These are phyloP conservation scores for Termitomyces sp. DNA, from an alignment of 768 basidiomycete genomes.

Conservation along the genomic window DNA sequence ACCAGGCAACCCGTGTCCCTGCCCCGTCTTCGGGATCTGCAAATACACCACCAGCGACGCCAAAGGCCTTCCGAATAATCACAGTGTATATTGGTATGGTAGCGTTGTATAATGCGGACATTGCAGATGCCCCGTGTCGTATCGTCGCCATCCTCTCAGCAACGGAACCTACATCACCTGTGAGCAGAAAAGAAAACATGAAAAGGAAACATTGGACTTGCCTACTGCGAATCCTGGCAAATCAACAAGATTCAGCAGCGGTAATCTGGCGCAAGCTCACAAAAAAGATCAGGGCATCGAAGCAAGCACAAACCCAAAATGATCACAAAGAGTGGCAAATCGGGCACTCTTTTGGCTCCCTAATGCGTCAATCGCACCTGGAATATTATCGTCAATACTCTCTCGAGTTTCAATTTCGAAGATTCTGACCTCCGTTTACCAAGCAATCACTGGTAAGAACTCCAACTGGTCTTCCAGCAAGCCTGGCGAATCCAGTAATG, in stretches of 20 bases:
- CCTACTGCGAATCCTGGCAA: constrained; percentile 35
- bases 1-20: constrained; percentile 32
- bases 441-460: constrained; percentile 32
- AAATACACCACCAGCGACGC: constrained; percentile 33
- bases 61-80: constrained; percentile 32
- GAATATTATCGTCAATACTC: background rate
- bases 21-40: constrained; percentile 30
- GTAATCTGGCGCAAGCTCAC: constrained; percentile 19
- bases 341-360: constrained; percentile 33
- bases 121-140: constrained; percentile 30
- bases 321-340: constrained; percentile 33
- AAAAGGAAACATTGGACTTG: constrained; percentile 3
- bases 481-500: constrained; percentile 32
- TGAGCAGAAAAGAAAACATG: background rate
- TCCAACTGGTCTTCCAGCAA: constrained; percentile 28
- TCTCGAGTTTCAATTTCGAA: background rate
- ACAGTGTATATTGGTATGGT: constrained; percentile 31
- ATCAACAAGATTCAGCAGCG: constrained; percentile 34
- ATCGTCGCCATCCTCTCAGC: constrained; percentile 34
- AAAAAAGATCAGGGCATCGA: background rate
- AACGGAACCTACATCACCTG: constrained; percentile 3
- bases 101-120: constrained; percentile 31
- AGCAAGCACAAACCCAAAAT: constrained; percentile 25
- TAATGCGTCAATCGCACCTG: constrained; percentile 33
- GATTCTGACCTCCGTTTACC: constrained; percentile 28